Base-by-base conservation (phyloP, 2,329 filamentous ascomycete genomes). In the Sporothrix sp. region DNA sequence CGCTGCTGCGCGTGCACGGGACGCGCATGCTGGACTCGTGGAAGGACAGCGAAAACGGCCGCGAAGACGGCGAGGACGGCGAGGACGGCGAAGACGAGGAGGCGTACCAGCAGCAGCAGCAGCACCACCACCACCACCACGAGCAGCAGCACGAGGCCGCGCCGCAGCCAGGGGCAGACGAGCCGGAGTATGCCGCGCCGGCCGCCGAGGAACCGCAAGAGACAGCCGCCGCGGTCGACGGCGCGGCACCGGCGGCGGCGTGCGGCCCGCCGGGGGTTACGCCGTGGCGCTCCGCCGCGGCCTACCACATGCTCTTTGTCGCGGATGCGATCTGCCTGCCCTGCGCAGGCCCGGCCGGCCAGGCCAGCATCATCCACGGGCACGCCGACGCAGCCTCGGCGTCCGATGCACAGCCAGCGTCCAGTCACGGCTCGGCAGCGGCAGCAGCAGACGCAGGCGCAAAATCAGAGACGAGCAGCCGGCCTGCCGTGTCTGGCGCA, bases 21-120 rank as follows among this genome's bases (percentile, higher is more conserved):
- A 95, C 91, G 0, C 93, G 95, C 72, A 85, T 98, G 82, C 80
- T 97, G 60, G 89, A 98, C 63, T 90, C 91, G 51, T 87, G 86
- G 71, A 88, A 91, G 62, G 86, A 95, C 50, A 83, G 86, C 51
- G 87, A 94, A 57, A 71, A 74, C 36, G 71, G 75, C 14, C 78
- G 78, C 50, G 78, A 79, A 43, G 76, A 82, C n/a, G 80, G 85
- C 14, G 78, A 80, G 16, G 72, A 78, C 28, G 67, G 55, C 10
- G 62, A 61, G 48, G 52, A n/a, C n/a, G n/a, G 38, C 0, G 35
- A 82, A n/a, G 79, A 37, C 11, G 10, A 42, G 4, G 38, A 49
- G 28, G 40, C 44, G 25, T 18, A 62, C 23, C 65, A 71, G 50
- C 59, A 59, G 25, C 57, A 61, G 3, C 40, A 50, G 18, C 47